These are phyloP conservation scores for Bruguiera hainesii DNA, from an alignment of 441 rosid species.

Conservation along the genomic window DNA sequence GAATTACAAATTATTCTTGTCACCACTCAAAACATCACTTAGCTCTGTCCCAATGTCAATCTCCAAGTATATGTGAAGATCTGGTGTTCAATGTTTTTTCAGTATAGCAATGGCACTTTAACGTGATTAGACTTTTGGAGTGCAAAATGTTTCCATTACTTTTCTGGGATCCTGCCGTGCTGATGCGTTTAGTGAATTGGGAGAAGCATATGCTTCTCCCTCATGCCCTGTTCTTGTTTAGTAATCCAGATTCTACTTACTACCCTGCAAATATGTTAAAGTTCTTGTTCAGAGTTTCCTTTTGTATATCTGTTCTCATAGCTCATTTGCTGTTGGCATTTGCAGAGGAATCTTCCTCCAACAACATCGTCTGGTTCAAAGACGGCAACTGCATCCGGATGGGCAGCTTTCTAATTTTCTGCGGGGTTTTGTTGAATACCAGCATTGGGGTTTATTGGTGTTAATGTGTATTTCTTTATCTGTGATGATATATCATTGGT, in stretches of 20 bases:
- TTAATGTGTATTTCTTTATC: constrained; percentile 5
- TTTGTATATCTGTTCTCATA: not conserved
- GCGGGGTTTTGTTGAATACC: constrained; percentile 19
- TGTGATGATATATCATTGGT: constrained; percentile 8
- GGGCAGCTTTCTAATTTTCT: constrained; percentile 80
- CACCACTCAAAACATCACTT: too few species aligned
- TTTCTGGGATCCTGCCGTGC: too few species aligned
- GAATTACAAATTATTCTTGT: too few species aligned
- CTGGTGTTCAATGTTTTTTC: too few species aligned
- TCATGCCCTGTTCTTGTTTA: not conserved
- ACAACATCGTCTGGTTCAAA: constrained; percentile 46
- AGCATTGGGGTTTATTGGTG: too few species aligned
- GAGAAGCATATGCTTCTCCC: not conserved
- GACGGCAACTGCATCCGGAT: constrained; percentile 75
- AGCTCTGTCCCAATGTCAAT: too few species aligned
- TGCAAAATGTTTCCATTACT: too few species aligned
- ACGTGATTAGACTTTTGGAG: not conserved
- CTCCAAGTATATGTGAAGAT: too few species aligned
- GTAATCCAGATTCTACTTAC: not conserved
- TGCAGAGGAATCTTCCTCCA: constrained; percentile 87
- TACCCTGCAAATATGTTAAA: not conserved
- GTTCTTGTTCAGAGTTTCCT: not conserved
- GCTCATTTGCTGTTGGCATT: constrained; percentile 14
- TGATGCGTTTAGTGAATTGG: not conserved
- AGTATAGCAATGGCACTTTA: not conserved